Evolutionary conservation across 768 basidiomycete species (phyloP).

Genomic region (Kwoniella botswanensis): DNA sequence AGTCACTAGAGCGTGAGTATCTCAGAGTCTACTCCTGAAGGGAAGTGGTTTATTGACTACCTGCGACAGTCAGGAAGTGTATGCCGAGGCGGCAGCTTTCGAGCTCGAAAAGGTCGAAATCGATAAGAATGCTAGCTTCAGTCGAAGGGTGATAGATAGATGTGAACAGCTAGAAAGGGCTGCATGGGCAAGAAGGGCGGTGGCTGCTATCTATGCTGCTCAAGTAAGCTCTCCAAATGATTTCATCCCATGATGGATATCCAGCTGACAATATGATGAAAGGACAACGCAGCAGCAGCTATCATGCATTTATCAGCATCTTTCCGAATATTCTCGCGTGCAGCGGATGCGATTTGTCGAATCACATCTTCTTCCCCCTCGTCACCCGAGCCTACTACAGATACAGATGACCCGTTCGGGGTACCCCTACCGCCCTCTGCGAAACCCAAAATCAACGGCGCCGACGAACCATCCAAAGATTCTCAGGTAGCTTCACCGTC

Average conservation of each 20-base stretch:
- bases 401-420: conserved; percentile 60
- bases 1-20: conserved; percentile 64
- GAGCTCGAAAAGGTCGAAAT: conserved; percentile 59
- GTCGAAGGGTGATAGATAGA: conserved; percentile 67
- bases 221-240: conserved; percentile 61
- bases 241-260: background rate
- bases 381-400: conserved; percentile 56
- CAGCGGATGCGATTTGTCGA: conserved; percentile 70
- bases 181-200: conserved; percentile 73
- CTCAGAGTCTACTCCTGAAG: background rate
- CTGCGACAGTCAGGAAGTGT: conserved; percentile 47
- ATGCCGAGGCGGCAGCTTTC: conserved; percentile 45
- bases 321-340: conserved; percentile 79
- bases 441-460: conserved; percentile 31
- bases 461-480: conserved; percentile 50
- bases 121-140: conserved; percentile 63
- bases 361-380: conserved; percentile 59
- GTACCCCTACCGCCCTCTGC: conserved; percentile 39
- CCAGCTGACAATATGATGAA: background rate
- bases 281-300: conserved; percentile 70
- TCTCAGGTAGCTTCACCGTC: conserved; percentile 15
- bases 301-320: conserved; percentile 70
- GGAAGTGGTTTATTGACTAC: background rate
- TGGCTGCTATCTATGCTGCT: conserved; percentile 71
- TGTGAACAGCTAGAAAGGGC: conserved; percentile 70